Base-by-base conservation (phyloP, 805 yeast genomes). In the Lachancea kluyveri region DNA sequence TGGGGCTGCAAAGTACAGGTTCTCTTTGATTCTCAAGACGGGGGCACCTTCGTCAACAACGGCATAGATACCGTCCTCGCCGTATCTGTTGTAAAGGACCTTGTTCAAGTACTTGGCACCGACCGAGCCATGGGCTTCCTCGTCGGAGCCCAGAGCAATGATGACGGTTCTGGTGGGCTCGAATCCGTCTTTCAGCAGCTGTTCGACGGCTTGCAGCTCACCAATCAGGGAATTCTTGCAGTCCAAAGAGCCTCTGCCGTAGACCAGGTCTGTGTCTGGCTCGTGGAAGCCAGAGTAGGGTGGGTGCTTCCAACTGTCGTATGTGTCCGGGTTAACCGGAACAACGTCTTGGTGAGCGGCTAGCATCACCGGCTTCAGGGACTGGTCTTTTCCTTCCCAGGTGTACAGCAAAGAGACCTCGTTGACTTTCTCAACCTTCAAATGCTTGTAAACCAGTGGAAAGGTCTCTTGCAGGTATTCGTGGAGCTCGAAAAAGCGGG, bases 261-360 rank as follows among this genome's bases (percentile, higher is more conserved):
- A 82, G 4, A 86, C 44, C 28, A 50, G 54, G 21, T 64, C 64
- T 5, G 47, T 48, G 26, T 51, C 45, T 10, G 85, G 87, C 45
- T 85, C 94, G 48, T 62, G 82, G 45, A 68, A 62, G 10, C 81
- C 86, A 11, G 65, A 53, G 36, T 74, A 80, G 3, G 94, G 94
- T 8, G 77, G 77, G 48, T 72, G 64, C 0, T 59, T 63, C 95
- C 95, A 85, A 34, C 71, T 60, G 17, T 57, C 61, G 25, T 64
- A 55, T 0, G 87, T 73, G 15, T 66, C 72, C n/a, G 54, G 50
- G 46, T 75, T 80, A 5, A 82, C 79, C 0, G 95, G 94, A 10
- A 85, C 95, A 1, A 79, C 85, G 50, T 85, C 95, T 51, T 78
- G 85, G 53, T 85, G 95, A 4, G 92, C 90, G 54, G 81, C 71